Evolutionary conservation across 345 rosid species (phyloP), one percentile per base, ranked within the genome.

Genomic region (Nephelium lappaceum): DNA sequence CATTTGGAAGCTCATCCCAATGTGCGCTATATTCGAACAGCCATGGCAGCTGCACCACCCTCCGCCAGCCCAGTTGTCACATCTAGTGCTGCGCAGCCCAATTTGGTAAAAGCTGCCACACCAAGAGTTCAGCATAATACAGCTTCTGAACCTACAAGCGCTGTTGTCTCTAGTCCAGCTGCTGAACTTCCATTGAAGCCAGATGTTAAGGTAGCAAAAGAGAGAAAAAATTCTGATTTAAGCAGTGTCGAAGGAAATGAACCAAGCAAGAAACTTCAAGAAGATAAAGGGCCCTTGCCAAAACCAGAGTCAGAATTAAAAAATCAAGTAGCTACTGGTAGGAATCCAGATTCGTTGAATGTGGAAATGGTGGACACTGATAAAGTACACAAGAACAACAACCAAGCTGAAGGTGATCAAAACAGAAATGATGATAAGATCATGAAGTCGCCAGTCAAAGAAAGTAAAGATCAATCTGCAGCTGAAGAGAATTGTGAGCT

Each of bases 1-100:
- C 85, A 87, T 51, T 78, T 60, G 25, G 85, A 87, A 71, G 84
- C 82, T 77, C 76, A 76, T 72, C 75, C 89, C 16, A 86, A 68
- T 60, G 85, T 81, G 65, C 80, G 63, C 76, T 74, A 78, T 72
- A 67, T 69, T 74, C 77, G 61, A 67, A 49, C 83, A 49, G 78
- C 80, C 55, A 9, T 36, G 45, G 65, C 87, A 18, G 74, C 84
- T 82, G 82, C 75, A 12, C 45, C 86, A 76, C 78, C 67, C 51
- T 61, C 87, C 53, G 71, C 74, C 63, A 76, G 67, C 75, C 79
- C 88, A 47, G 53, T 80, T 69, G 72, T 19, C 71, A 74, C 85
- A 64, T 60, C 88, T 61, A 69, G 79, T 72, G 64, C 61, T n/a
- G 24, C 41, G 5, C 71, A 53, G 47, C 80, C 84, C 84, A 80